phyloP scores from a whole-genome alignment of 768 basidiomycete species.

The Mycena belliarum region DNA sequence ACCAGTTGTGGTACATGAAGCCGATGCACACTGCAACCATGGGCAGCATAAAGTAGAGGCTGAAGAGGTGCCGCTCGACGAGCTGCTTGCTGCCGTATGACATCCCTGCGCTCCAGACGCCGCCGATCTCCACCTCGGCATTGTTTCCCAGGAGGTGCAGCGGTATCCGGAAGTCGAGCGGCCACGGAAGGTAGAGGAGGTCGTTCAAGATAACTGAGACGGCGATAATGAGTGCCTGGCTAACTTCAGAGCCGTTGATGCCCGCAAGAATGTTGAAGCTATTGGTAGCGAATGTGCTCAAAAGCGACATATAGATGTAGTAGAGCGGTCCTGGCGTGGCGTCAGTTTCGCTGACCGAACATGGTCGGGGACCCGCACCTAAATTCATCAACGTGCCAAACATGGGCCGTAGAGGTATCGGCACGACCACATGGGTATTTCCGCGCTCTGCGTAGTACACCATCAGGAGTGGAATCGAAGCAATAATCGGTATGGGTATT shows the following conservation, averaged over 20 bases:
- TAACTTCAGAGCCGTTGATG: conserved; percentile 94
- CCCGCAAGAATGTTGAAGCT: conserved; percentile 99
- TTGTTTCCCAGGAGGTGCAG: conserved; percentile 67
- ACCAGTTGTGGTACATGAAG: conserved; percentile 97
- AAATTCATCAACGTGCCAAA: conserved; percentile 84
- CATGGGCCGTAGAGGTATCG: conserved; percentile 72
- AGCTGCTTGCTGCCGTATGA: conserved; percentile 83
- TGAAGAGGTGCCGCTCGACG: conserved; percentile 92
- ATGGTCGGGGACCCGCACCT: conserved; percentile 50
- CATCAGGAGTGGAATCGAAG: conserved; percentile 90
- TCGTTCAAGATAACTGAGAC: conserved; percentile 91
- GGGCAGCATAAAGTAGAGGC: conserved; percentile 96
- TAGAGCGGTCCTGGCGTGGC: conserved; percentile 76
- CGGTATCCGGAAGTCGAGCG: conserved; percentile 70
- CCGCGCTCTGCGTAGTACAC: conserved; percentile 96
- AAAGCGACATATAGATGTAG: conserved; percentile 93
- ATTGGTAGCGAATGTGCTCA: conserved; percentile 97
- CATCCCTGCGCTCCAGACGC: conserved; percentile 83
- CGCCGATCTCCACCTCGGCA: conserved; percentile 72
- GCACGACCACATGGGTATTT: conserved; percentile 91
- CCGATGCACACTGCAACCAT: conserved; percentile 87
- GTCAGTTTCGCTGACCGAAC: not conserved
- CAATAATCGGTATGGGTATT: conserved; percentile 94
- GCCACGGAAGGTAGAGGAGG: conserved; percentile 91
- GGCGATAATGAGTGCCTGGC: conserved; percentile 91